Conservation (phyloP, 2,329 filamentous ascomycete genomes). For the Didymella keratinophila region DNA sequence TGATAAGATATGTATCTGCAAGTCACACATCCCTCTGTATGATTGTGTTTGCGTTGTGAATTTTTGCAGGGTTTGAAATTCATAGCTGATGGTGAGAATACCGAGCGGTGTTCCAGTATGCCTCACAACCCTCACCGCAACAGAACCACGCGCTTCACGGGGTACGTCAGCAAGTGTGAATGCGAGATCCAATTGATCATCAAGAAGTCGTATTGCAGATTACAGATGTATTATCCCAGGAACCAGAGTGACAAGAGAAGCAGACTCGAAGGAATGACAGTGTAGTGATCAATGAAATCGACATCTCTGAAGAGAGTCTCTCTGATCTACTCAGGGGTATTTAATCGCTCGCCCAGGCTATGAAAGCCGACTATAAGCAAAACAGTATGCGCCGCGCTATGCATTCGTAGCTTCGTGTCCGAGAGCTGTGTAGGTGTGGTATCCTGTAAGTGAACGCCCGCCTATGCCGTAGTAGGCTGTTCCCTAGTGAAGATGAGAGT, state of each 20-base stretch:
- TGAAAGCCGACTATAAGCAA: not conserved
- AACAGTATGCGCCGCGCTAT: conserved; percentile 20
- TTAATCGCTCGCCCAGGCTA: not conserved
- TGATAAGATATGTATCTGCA: not conserved
- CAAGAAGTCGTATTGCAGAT: conserved; percentile 1
- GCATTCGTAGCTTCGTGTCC: conserved; percentile 19
- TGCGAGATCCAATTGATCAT: not conserved
- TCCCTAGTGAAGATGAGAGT: not conserved
- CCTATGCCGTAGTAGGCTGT: not conserved
- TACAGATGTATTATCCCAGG: not conserved
- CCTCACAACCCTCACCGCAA: not conserved
- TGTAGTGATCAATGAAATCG: not conserved
- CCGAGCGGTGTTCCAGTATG: not conserved
- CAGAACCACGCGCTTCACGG: not conserved
- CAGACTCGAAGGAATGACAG: not conserved
- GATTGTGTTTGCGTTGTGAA: not conserved
- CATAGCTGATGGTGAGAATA: not conserved
- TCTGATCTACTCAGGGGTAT: conserved; percentile 10
- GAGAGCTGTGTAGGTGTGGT: conserved; percentile 10
- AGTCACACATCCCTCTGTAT: too few species aligned
- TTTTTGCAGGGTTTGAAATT: not conserved
- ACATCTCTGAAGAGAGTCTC: not conserved
- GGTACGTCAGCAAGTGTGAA: not conserved
- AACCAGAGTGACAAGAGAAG: not conserved
- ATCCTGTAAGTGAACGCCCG: conserved; percentile 8